Evolutionary conservation across 768 basidiomycete species (phyloP).

Genomic region (Lactarius tabidus): DNA sequence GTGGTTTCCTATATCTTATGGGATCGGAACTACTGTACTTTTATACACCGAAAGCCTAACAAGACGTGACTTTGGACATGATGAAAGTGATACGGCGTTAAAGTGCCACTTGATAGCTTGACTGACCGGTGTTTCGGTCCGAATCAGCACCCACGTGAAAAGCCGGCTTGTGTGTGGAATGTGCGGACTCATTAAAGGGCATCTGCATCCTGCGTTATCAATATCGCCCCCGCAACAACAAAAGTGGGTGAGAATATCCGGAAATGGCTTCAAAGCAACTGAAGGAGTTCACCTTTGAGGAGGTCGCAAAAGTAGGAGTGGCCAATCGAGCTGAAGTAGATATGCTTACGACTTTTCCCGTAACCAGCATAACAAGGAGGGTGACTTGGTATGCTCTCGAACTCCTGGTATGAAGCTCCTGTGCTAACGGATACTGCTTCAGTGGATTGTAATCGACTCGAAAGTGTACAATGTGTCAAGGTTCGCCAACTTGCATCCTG

Average conservation of each 20-base stretch:
- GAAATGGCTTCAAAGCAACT: constrained; percentile 24
- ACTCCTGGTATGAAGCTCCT: background rate
- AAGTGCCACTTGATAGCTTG: too few relatives aligned
- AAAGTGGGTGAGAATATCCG: background rate
- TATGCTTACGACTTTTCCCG: background rate
- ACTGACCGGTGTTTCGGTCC: background rate
- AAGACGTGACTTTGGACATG: background rate
- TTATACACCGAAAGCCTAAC: background rate
- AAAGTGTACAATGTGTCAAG: constrained; percentile 79
- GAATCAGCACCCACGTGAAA: background rate
- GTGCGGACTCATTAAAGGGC: background rate
- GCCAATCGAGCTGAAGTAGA: background rate
- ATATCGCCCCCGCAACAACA: background rate
- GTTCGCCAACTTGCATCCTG: constrained; percentile 84
- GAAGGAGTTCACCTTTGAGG: constrained; percentile 47
- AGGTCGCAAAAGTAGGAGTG: constrained; percentile 58
- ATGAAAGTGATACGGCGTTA: too few relatives aligned
- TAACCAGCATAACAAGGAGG: constrained; percentile 81
- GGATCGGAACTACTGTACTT: background rate
- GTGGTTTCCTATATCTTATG: background rate
- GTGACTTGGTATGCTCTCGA: constrained; percentile 58
- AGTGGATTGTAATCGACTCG: constrained; percentile 82
- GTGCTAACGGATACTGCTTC: background rate
- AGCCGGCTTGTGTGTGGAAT: background rate
- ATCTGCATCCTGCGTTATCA: background rate